These are phyloP conservation scores for Chlorella sp. DNA, from an alignment of 139 green algal species.

Conservation along the genomic window DNA sequence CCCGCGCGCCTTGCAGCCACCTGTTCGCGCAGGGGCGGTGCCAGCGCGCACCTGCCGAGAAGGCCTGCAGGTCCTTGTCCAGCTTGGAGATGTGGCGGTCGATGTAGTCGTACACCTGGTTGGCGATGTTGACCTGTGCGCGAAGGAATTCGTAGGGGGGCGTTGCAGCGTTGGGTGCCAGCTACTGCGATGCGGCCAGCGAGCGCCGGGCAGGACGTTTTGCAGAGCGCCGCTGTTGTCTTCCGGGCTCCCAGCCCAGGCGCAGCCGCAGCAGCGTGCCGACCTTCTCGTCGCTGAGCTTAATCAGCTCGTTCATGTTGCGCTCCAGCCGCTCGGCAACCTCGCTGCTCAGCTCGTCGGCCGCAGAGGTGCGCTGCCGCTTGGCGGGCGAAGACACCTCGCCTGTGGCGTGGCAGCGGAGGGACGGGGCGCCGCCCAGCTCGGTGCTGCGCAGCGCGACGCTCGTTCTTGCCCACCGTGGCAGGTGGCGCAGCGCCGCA, in stretches of 20 bases:
- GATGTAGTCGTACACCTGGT: slow-evolving; percentile 74
- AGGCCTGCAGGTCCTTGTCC: slow-evolving; percentile 65
- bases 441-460: too few species aligned
- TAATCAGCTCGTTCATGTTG: slow-evolving; percentile 50
- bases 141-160: too few species aligned
- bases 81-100: slow-evolving; percentile 78
- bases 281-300: slow-evolving; percentile 54
- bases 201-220: too few species aligned
- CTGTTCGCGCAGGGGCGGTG: too few species aligned
- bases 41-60: slow-evolving; percentile 51
- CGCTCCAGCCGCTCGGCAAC: slow-evolving; percentile 25
- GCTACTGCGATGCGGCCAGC: too few species aligned
- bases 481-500: too few species aligned
- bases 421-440: too few species aligned
- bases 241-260: too few species aligned
- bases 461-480: too few species aligned
- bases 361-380: slow-evolving; percentile 2
- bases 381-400: slow-evolving; percentile 23
- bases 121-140: slow-evolving; percentile 27
- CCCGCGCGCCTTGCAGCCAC: too few species aligned
- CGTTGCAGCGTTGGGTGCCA: background rate
- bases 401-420: background rate
- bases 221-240: too few species aligned
- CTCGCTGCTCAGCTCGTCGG: background rate
- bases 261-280: too few species aligned